A percentile compares a stretch with the other conserved stretches of the same genome.
phyloP scores from a whole-genome alignment of 805 yeast genomes.

The Lipomyces orientalis region DNA sequence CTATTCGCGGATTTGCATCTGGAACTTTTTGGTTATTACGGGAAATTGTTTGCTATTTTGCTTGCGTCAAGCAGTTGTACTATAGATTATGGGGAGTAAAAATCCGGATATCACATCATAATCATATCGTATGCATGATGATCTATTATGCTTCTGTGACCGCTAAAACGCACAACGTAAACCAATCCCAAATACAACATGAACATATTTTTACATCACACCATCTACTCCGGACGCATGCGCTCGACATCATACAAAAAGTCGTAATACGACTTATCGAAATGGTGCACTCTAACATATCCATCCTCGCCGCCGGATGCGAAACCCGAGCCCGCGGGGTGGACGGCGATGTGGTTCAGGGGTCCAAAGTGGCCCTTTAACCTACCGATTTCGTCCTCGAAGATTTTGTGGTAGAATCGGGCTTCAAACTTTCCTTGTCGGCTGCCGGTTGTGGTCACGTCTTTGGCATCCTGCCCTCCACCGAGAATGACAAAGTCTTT shows the following conservation, averaged over 20 bases:
- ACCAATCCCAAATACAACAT: not conserved
- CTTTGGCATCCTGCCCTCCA: conserved; percentile 99
- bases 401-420: conserved; percentile 91
- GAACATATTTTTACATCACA: conserved; percentile 14
- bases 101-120: not conserved
- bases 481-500: conserved; percentile 93
- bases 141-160: not conserved
- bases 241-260: conserved; percentile 51
- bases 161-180: not conserved
- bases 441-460: conserved; percentile 95
- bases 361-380: conserved; percentile 99
- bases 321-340: conserved; percentile 90
- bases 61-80: not conserved
- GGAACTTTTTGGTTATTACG: not conserved
- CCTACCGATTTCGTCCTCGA: conserved; percentile 95
- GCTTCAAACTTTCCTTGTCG: conserved; percentile 97
- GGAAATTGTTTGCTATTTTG: not conserved
- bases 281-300: conserved; percentile 88
- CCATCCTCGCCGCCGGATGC: conserved; percentile 99
- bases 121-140: not conserved
- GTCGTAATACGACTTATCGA: conserved; percentile 90
- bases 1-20: not conserved
- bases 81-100: not conserved
- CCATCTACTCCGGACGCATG: conserved; percentile 26
- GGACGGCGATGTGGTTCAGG: conserved; percentile 87